These are phyloP conservation scores for Suillus paluster DNA, from an alignment of 768 basidiomycete species.

Conservation along the genomic window DNA sequence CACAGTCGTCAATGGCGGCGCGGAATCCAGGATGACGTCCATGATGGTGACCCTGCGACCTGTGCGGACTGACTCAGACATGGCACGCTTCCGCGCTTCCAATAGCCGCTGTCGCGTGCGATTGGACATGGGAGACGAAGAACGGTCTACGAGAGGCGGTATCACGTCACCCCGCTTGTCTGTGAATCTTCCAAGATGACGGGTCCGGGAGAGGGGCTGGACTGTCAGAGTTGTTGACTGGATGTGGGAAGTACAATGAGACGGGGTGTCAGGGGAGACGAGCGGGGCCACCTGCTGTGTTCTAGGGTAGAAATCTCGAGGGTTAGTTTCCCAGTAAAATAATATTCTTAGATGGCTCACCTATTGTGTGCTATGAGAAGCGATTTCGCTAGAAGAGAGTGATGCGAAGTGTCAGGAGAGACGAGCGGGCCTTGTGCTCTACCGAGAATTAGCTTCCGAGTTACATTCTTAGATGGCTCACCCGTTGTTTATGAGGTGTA, in stretches of 20 bases:
- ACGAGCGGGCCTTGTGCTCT: too few relatives aligned
- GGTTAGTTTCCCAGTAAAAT: background rate
- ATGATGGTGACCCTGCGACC: conserved; percentile 45
- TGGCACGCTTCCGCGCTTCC: conserved; percentile 34
- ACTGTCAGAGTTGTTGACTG: background rate
- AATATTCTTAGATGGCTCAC: background rate
- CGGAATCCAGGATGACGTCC: conserved; percentile 50
- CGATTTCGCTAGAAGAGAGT: background rate
- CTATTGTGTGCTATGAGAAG: background rate
- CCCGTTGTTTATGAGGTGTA: too few relatives aligned
- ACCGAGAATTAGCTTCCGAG: too few relatives aligned
- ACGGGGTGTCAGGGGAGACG: background rate
- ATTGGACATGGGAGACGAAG: background rate
- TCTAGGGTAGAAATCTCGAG: background rate
- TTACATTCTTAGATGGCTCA: too few relatives aligned
- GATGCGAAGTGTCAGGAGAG: too few relatives aligned
- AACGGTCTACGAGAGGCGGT: background rate
- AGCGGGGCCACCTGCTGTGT: background rate
- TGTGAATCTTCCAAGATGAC: background rate
- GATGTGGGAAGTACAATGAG: conserved; percentile 3
- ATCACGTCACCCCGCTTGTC: background rate
- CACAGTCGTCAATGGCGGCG: conserved; percentile 22
- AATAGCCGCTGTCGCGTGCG: conserved; percentile 26
- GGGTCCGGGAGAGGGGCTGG: background rate
- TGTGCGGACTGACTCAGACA: conserved; percentile 31